Conservation (phyloP, 2,329 filamentous ascomycete genomes). For the Ophiobolus disseminans region DNA sequence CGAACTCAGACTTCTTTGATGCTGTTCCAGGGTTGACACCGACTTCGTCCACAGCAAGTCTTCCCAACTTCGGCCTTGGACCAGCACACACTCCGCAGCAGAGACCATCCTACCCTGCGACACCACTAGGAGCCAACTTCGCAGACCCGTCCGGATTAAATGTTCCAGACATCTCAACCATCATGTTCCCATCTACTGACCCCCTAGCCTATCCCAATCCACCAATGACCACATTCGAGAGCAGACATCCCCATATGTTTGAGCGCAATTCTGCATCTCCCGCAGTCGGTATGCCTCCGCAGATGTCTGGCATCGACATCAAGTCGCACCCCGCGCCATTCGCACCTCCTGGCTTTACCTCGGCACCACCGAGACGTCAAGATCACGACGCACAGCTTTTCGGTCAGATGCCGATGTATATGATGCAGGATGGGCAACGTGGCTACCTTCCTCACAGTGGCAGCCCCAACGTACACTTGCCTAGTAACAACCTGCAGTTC, state of each 20-base stretch:
- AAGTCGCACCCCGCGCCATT: constrained; percentile 36
- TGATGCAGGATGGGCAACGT: constrained; percentile 61
- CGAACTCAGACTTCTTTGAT: constrained; percentile 40
- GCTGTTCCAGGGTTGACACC: constrained; percentile 42
- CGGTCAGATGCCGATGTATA: constrained; percentile 73
- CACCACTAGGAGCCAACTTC: constrained; percentile 40
- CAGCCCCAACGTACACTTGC: constrained; percentile 28
- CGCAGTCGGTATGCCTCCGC: constrained; percentile 24
- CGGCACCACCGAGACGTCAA: constrained; percentile 22
- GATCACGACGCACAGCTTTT: constrained; percentile 78
- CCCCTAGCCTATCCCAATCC: constrained; percentile 82
- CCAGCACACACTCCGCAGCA: constrained; percentile 30
- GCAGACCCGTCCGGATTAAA: constrained; percentile 44
- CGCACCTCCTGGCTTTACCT: constrained; percentile 26
- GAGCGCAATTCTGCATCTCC: constrained; percentile 32
- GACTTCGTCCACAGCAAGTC: constrained; percentile 38
- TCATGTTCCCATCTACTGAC: constrained; percentile 82
- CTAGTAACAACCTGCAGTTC: constrained; percentile 40
- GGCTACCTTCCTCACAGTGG: constrained; percentile 35
- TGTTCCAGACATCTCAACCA: constrained; percentile 69
- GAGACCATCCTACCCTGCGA: constrained; percentile 39
- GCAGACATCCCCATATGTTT: constrained; percentile 44
- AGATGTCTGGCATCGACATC: constrained; percentile 34
- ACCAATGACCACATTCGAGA: constrained; percentile 67
- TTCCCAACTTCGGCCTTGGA: constrained; percentile 34